These are phyloP conservation scores for Nematodospora valgi DNA, from an alignment of 805 yeast genomes.

Conservation along the genomic window DNA sequence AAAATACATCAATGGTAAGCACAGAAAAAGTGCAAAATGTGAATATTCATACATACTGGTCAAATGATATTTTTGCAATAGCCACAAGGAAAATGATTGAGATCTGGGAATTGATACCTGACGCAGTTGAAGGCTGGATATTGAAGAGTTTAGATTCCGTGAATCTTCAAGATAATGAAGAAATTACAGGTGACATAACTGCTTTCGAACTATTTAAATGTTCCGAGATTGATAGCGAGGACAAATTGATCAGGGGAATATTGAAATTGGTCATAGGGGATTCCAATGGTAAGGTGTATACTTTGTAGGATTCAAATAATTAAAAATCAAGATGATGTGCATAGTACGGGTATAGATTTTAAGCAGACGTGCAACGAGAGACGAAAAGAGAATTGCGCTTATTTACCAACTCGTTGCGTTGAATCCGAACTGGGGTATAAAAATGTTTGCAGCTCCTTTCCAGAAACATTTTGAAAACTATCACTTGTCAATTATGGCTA, in stretches of 20 bases:
- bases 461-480: no score
- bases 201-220: constrained; percentile 26
- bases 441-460: no score
- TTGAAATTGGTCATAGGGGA: constrained; percentile 53
- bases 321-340: no score
- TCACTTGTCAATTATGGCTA: no score
- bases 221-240: constrained; percentile 30
- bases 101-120: constrained; percentile 21
- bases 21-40: constrained; percentile 15
- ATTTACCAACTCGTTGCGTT: no score
- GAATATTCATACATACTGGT: constrained; percentile 35
- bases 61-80: constrained; percentile 30
- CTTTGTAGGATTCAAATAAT: no score
- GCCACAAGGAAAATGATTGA: constrained; percentile 15
- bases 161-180: constrained; percentile 6
- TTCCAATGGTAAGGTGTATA: constrained; percentile 46
- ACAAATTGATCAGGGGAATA: constrained; percentile 32
- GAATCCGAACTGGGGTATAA: no score
- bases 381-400: no score
- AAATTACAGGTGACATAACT: constrained; percentile 21
- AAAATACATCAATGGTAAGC: constrained; percentile 26
- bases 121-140: constrained; percentile 11
- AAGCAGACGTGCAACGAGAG: no score
- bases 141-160: constrained; percentile 9
- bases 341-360: no score